phyloP scores from a whole-genome alignment of 345 rosid genomes.

The Alliaria petiolata region DNA sequence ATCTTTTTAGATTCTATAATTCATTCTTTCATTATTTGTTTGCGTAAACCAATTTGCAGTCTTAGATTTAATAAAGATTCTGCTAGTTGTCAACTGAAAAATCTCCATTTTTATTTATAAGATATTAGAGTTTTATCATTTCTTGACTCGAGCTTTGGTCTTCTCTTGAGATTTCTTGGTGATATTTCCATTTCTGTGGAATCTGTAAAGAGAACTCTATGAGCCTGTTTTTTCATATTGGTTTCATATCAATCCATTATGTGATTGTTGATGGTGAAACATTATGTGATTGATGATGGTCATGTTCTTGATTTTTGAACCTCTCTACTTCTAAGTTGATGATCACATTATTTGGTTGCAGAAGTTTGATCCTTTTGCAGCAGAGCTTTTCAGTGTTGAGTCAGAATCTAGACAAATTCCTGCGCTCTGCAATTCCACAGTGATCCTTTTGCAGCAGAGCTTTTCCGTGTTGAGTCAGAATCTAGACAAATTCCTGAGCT shows the following conservation, averaged over 20 bases:
- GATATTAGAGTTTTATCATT: not conserved
- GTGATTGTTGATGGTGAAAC: not conserved
- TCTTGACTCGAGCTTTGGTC: conserved; percentile 10
- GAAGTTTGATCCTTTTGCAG: conserved; percentile 34
- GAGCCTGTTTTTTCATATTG: not conserved
- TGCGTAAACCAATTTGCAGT: not conserved
- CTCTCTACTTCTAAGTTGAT: not conserved
- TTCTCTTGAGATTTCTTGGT: conserved; percentile 22
- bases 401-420: conserved; percentile 29
- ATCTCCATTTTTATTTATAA: not conserved
- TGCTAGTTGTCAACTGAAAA: conserved; percentile 11
- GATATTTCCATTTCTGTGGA: not conserved
- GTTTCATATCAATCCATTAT: not conserved
- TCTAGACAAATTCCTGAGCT: conserved; percentile 33
- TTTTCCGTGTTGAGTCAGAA: conserved; percentile 23
- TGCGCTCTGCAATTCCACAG: conserved; percentile 32
- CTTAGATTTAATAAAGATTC: not conserved
- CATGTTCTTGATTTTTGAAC: not conserved
- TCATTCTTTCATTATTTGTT: not conserved
- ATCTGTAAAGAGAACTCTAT: not conserved
- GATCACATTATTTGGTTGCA: not conserved
- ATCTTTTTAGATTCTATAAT: not conserved
- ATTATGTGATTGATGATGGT: too few species aligned
- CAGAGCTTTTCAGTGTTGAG: conserved; percentile 29
- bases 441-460: conserved; percentile 36